A percentile compares a stretch with the other conserved stretches of the same genome.
These are phyloP conservation scores for Aspergillus egyptiacus DNA, from an alignment of 495 filamentous ascomycete species.

Conservation along the genomic window DNA sequence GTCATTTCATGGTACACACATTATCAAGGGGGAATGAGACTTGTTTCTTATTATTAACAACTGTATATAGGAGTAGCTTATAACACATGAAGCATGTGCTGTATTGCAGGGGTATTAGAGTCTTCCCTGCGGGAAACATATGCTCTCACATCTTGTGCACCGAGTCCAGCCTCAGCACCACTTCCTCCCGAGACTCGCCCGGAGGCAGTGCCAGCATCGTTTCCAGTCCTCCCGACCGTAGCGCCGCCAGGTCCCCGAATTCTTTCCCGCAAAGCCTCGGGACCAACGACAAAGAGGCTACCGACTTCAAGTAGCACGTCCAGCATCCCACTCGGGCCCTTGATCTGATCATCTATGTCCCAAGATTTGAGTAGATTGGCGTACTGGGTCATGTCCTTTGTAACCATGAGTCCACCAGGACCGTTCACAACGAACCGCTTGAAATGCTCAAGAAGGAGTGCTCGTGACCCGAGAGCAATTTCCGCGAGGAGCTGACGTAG, in stretches of 20 bases:
- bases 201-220: conserved; percentile 14
- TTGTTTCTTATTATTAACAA: no score
- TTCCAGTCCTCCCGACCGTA: conserved; percentile 19
- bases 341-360: conserved; percentile 59
- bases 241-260: conserved; percentile 48
- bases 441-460: conserved; percentile 81
- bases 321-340: conserved; percentile 56
- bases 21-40: no score
- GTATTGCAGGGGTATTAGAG: conserved; percentile 69
- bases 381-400: conserved; percentile 92
- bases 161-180: conserved; percentile 47
- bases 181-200: conserved; percentile 20
- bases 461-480: conserved; percentile 71
- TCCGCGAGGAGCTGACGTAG: conserved; percentile 74
- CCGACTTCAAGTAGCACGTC: conserved; percentile 89
- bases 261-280: conserved; percentile 78
- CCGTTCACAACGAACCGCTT: conserved; percentile 88
- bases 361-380: conserved; percentile 74
- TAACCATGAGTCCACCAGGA: conserved; percentile 88
- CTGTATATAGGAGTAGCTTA: conserved; percentile 23
- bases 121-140: conserved; percentile 82
- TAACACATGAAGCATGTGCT: conserved; percentile 62
- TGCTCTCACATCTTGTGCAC: conserved; percentile 66
- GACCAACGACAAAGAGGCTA: conserved; percentile 92
- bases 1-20: no score